Percentiles rank a stretch among this genome's conserved stretches.
phyloP scores from a whole-genome alignment of 805 yeast species.

The Candida caryicola region DNA sequence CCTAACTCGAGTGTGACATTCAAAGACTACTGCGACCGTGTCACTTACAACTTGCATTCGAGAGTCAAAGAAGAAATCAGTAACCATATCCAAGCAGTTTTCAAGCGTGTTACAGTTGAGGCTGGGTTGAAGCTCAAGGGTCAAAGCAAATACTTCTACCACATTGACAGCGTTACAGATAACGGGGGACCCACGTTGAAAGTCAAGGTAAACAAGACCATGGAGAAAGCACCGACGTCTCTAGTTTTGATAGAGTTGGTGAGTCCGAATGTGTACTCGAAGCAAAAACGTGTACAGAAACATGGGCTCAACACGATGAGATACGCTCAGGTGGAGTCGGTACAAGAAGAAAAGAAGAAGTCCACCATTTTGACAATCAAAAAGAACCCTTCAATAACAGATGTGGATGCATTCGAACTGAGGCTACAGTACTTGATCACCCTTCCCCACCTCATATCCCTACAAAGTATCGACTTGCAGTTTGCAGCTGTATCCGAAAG shows the following conservation, averaged over 20 bases:
- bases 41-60: slow-evolving; percentile 1
- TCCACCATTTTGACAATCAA: background rate
- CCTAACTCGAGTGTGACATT: background rate
- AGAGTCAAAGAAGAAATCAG: slow-evolving; percentile 6
- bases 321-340: slow-evolving; percentile 9
- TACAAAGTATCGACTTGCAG: background rate
- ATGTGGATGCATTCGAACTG: slow-evolving; percentile 9
- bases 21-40: background rate
- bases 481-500: background rate
- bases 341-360: background rate
- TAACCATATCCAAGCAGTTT: slow-evolving; percentile 16
- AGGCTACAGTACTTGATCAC: slow-evolving; percentile 8
- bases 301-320: slow-evolving; percentile 21
- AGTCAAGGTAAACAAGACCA: slow-evolving; percentile 1
- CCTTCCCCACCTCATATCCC: slow-evolving; percentile 1
- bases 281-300: slow-evolving; percentile 15
- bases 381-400: slow-evolving; percentile 1
- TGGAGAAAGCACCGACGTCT: slow-evolving; percentile 1
- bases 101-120: slow-evolving; percentile 18
- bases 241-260: slow-evolving; percentile 23
- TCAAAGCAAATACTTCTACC: slow-evolving; percentile 29
- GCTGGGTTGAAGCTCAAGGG: slow-evolving; percentile 16
- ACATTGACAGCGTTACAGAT: slow-evolving; percentile 11
- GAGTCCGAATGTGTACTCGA: slow-evolving; percentile 25
- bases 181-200: slow-evolving; percentile 4